Evolutionary conservation across 2,329 filamentous ascomycete species (phyloP), one percentile per base, ranked within the genome.

Genomic region (Colletotrichum spaethianum): DNA sequence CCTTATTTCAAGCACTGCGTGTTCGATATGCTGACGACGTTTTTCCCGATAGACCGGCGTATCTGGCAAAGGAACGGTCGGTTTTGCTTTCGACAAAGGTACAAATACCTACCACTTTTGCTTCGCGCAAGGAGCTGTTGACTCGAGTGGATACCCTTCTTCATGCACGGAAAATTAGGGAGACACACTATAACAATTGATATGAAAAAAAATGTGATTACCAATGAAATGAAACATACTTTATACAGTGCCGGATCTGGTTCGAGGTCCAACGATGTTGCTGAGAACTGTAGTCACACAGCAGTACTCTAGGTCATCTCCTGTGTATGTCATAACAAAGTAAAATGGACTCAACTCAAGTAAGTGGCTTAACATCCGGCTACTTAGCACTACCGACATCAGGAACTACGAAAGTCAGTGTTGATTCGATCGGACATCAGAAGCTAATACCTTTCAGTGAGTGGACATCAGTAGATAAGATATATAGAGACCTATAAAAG

Each of bases 31-130:
- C 61, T 63, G 9, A 63, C 16, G 14, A 0, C 12, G 38, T 42
- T 63, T 52, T 11, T 44, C 23, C 14, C 23, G n/a, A 26, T 20
- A 63, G 61, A 3, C 11, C 33, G 16, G 5, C 18, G 23, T 53
- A 8, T 1, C 18, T 28, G 46, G 46, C n/a, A 53, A 31, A 33
- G 33, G 36, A 31, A 18, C 16, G 1, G 9, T 63, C 20, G 7
- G 11, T 23, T 63, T 53, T 8, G 61, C 61, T 53, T 63, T n/a
- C 26, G 46, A 63, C 11, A n/a, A 52, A 23, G 18, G 31, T 8
- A 52, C 31, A 7, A 23, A 63, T 23, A 63, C 61, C 2, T 63
- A 63, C 23, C 7, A 53, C 61, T 63, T 31, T 23, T 63, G 61
- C 33, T n/a, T 3, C 16, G 61, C 16, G 6, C 23, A 33, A 11